Conservation (phyloP, 2,329 filamentous ascomycete genomes). For the Claviceps capensis region DNA sequence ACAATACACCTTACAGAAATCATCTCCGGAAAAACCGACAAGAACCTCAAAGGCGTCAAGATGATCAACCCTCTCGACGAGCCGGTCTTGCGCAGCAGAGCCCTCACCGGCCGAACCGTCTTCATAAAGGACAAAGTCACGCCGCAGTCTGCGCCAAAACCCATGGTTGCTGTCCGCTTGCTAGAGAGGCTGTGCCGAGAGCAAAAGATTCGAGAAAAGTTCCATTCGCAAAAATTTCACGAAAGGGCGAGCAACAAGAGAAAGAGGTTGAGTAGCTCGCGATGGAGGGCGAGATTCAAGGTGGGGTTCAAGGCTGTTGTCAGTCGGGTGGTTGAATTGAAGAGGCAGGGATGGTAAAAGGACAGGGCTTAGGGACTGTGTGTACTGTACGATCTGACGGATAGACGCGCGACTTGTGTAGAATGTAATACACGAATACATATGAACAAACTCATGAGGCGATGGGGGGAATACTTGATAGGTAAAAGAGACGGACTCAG, state of each 20-base stretch:
- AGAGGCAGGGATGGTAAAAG: conserved; percentile 61
- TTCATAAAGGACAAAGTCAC: conserved; percentile 19
- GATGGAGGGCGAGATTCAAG: conserved; percentile 59
- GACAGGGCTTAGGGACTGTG: not conserved
- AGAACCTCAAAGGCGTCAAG: conserved; percentile 10
- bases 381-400: conserved; percentile 1
- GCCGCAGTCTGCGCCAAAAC: conserved; percentile 22
- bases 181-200: conserved; percentile 24
- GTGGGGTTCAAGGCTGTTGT: conserved; percentile 52
- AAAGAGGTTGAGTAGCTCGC: conserved; percentile 57
- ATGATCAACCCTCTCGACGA: conserved; percentile 13
- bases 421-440: not conserved
- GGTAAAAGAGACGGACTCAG: not conserved
- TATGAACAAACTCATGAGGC: not conserved
- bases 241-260: conserved; percentile 63
- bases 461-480: not conserved
- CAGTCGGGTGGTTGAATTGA: conserved; percentile 52
- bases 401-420: not conserved
- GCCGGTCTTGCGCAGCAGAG: conserved; percentile 17
- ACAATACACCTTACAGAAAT: conserved; percentile 22
- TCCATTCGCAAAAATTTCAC: conserved; percentile 50
- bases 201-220: conserved; percentile 47
- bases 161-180: conserved; percentile 29
- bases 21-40: conserved; percentile 18
- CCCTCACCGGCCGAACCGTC: conserved; percentile 25